phyloP scores from a whole-genome alignment of 495 filamentous ascomycete species.

The Amphirosellinia nigrospora region DNA sequence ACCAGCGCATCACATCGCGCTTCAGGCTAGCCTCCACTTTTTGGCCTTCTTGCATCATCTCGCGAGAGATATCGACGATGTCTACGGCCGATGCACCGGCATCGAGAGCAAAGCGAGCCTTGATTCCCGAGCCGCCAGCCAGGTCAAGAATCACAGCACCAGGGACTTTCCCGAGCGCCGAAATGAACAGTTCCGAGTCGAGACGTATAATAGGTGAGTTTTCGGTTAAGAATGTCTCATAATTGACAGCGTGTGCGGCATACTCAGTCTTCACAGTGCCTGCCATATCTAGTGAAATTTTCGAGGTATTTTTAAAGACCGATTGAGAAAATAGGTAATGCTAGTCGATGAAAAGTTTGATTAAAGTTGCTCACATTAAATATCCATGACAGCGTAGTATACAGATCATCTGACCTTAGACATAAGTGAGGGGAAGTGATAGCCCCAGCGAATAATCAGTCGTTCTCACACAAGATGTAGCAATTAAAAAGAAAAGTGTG shows the following conservation, averaged over 20 bases:
- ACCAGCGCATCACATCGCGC: constrained; percentile 25
- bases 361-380: background rate
- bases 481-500: background rate
- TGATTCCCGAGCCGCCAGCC: constrained; percentile 44
- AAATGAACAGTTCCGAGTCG: constrained; percentile 33
- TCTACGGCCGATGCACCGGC: constrained; percentile 38
- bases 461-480: background rate
- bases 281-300: background rate
- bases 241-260: background rate
- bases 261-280: background rate
- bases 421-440: background rate
- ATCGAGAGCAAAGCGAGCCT: constrained; percentile 36
- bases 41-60: constrained; percentile 36
- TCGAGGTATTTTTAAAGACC: too few relatives aligned
- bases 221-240: constrained; percentile 1
- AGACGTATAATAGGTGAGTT: constrained; percentile 15
- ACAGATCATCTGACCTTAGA: background rate
- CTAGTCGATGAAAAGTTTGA: background rate
- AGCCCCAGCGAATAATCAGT: background rate
- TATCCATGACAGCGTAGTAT: background rate
- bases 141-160: constrained; percentile 44
- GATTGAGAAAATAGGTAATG: background rate
- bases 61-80: constrained; percentile 40
- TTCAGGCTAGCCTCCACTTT: background rate
- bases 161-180: constrained; percentile 30